A percentile compares a stretch with the other conserved stretches of the same genome.
These are phyloP conservation scores for Phaeophleospora eucalypticola DNA, from an alignment of 2,329 filamentous ascomycete genomes.

Conservation along the genomic window DNA sequence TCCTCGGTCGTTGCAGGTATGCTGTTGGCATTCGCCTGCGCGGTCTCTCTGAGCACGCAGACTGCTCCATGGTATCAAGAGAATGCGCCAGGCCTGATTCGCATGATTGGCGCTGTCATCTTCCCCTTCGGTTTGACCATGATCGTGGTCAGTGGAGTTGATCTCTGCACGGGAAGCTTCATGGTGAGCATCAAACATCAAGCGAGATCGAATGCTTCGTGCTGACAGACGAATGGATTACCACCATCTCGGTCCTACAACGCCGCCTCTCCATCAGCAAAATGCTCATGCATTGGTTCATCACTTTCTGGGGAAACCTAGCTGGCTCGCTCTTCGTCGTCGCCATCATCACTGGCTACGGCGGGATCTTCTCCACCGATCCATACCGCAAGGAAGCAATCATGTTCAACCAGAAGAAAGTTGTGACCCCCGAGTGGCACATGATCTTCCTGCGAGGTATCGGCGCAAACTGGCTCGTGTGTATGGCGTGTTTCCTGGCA, in stretches of 20 bases:
- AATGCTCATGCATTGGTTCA: constrained; percentile 27
- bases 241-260: constrained; percentile 43
- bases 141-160: constrained; percentile 33
- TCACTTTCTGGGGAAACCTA: constrained; percentile 33
- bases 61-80: constrained; percentile 32
- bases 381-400: constrained; percentile 45
- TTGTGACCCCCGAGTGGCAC: constrained; percentile 47
- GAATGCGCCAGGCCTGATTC: constrained; percentile 32
- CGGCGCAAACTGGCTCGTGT: constrained; percentile 56
- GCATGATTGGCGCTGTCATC: constrained; percentile 30
- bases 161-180: constrained; percentile 33
- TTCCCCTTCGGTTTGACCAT: constrained; percentile 35
- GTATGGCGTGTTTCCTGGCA: constrained; percentile 49
- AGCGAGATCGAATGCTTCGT: background rate
- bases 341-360: constrained; percentile 29
- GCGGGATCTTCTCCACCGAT: constrained; percentile 29
- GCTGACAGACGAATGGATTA: constrained; percentile 30
- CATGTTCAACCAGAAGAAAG: constrained; percentile 47
- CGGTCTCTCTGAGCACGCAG: constrained; percentile 26
- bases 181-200: constrained; percentile 18
- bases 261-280: constrained; percentile 30
- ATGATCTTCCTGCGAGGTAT: constrained; percentile 54
- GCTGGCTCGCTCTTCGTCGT: constrained; percentile 32
- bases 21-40: constrained; percentile 50
- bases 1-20: constrained; percentile 51